phyloP scores from a whole-genome alignment of 2,329 filamentous ascomycete species.

The Phialophora macrospora region DNA sequence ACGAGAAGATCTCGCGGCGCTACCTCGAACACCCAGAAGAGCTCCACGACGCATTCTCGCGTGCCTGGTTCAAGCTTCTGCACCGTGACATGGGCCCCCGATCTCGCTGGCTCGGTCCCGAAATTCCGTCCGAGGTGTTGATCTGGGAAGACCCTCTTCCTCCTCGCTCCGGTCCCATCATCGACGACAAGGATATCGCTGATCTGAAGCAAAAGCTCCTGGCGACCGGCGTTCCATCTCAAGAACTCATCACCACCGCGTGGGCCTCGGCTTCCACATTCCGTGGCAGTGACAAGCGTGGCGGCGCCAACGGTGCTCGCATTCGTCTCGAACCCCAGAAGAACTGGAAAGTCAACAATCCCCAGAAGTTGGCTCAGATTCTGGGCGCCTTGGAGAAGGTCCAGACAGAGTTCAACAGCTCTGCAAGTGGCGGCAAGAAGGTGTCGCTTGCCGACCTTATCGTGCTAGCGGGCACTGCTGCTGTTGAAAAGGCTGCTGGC shows the following conservation, averaged over 20 bases:
- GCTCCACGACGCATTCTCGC: constrained; percentile 70
- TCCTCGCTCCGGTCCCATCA: constrained; percentile 59
- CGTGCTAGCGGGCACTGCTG: constrained; percentile 72
- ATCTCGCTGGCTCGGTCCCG: constrained; percentile 73
- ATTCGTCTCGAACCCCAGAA: constrained; percentile 75
- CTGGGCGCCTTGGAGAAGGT: constrained; percentile 66
- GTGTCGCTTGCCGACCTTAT: constrained; percentile 80
- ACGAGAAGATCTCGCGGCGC: constrained; percentile 75
- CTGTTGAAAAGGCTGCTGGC: constrained; percentile 72
- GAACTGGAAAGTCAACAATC: constrained; percentile 77
- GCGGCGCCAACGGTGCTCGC: constrained; percentile 78
- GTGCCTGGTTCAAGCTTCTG: constrained; percentile 82
- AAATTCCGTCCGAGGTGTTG: constrained; percentile 71
- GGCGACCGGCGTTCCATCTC: constrained; percentile 62
- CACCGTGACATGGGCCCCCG: constrained; percentile 79
- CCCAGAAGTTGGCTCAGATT: constrained; percentile 66
- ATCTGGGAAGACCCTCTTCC: constrained; percentile 78
- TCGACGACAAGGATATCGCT: constrained; percentile 68
- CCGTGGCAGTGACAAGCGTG: constrained; percentile 78
- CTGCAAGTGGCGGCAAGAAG: constrained; percentile 63
- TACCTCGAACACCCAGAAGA: constrained; percentile 72
- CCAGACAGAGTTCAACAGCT: constrained; percentile 68
- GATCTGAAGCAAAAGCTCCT: constrained; percentile 72
- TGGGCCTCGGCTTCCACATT: constrained; percentile 74
- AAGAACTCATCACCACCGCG: constrained; percentile 68